Evolutionary conservation across 2,329 filamentous ascomycete genomes (phyloP).

Genomic region (Neodidymelliopsis sp.): DNA sequence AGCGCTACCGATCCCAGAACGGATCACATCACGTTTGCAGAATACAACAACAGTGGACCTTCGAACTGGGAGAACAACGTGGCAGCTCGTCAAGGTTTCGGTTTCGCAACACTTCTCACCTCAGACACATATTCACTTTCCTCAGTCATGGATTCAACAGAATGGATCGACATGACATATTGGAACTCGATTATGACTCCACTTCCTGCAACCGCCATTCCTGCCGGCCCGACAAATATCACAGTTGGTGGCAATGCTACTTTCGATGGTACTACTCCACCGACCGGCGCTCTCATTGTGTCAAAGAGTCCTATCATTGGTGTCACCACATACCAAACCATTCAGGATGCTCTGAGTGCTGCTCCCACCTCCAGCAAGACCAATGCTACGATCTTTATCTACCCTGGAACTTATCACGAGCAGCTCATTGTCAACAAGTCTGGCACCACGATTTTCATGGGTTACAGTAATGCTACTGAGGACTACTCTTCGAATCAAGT

Average conservation of each 20-base stretch:
- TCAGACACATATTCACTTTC: conserved; percentile 46
- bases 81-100: conserved; percentile 47
- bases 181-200: conserved; percentile 50
- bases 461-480: conserved; percentile 47
- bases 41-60: conserved; percentile 65
- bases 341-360: conserved; percentile 48
- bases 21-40: conserved; percentile 61
- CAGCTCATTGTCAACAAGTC: conserved; percentile 50
- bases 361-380: conserved; percentile 47
- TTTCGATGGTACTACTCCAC: conserved; percentile 45
- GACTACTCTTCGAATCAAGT: conserved; percentile 51
- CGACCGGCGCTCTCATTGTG: conserved; percentile 49
- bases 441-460: conserved; percentile 51
- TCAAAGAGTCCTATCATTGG: conserved; percentile 48
- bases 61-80: conserved; percentile 47
- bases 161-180: conserved; percentile 52
- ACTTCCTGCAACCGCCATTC: conserved; percentile 24
- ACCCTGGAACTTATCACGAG: conserved; percentile 51
- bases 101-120: conserved; percentile 44
- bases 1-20: conserved; percentile 57
- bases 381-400: conserved; percentile 52
- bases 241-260: conserved; percentile 33
- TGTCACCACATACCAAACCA: conserved; percentile 47
- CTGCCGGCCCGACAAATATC: conserved; percentile 30
- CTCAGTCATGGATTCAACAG: conserved; percentile 46